These are phyloP conservation scores for Lotus japonicus DNA, from an alignment of 306 rosid species.

Conservation along the genomic window DNA sequence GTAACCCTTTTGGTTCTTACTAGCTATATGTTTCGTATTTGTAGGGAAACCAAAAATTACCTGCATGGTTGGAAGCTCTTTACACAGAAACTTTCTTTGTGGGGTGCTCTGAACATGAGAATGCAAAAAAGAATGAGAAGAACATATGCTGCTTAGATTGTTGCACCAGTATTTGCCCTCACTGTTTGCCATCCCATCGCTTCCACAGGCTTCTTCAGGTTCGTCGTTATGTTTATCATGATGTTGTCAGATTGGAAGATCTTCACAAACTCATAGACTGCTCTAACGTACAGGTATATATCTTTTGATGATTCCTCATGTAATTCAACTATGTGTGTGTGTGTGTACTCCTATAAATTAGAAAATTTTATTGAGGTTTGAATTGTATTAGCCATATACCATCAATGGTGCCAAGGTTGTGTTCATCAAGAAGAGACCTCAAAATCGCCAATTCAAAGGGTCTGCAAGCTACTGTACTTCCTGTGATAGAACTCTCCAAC, in stretches of 20 bases:
- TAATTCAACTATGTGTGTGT: too few species aligned
- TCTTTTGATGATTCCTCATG: neutral
- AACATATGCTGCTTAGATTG: conserved; percentile 12
- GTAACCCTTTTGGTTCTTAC: neutral
- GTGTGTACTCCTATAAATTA: too few species aligned
- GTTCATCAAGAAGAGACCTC: conserved; percentile 21
- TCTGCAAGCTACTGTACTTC: conserved; percentile 8
- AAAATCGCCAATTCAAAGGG: conserved; percentile 7
- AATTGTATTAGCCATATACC: neutral
- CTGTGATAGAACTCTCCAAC: conserved; percentile 16
- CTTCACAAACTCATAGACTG: conserved; percentile 11
- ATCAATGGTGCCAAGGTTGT: conserved; percentile 10
- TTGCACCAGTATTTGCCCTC: conserved; percentile 5
- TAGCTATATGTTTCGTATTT: neutral
- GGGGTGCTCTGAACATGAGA: neutral
- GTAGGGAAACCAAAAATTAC: conserved; percentile 4
- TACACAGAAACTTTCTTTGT: neutral
- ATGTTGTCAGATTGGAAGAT: conserved; percentile 16
- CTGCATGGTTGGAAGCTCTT: conserved; percentile 21
- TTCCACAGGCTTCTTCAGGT: conserved; percentile 14
- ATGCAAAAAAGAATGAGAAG: conserved; percentile 16
- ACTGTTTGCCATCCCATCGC: conserved; percentile 2
- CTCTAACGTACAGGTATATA: conserved; percentile 2
- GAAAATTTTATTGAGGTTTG: neutral
- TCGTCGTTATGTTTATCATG: conserved; percentile 13